phyloP scores from a whole-genome alignment of 371 early-diverging fungal genomes.

The Haplosporangium sp. region DNA sequence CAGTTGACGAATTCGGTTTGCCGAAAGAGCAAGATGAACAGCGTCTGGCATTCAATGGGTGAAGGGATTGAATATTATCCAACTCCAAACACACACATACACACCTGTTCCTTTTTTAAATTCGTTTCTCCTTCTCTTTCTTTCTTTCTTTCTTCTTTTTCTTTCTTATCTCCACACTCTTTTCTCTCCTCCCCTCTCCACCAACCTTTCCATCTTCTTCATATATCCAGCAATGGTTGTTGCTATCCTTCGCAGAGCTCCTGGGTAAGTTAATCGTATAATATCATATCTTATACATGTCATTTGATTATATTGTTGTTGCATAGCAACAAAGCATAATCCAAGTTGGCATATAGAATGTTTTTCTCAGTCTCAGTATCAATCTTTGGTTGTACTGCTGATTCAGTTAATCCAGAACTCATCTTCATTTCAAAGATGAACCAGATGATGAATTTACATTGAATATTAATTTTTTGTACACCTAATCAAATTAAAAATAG shows the following conservation, averaged over 20 bases:
- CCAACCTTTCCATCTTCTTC: background rate
- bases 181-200: slow-evolving; percentile 7
- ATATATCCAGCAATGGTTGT: slow-evolving; percentile 30
- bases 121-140: slow-evolving; percentile 3
- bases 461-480: too few relatives aligned
- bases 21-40: background rate
- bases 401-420: background rate
- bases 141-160: slow-evolving; percentile 1
- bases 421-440: too few relatives aligned
- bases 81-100: background rate
- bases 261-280: slow-evolving; percentile 43
- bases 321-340: background rate
- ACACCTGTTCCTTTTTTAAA: background rate
- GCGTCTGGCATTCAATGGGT: background rate
- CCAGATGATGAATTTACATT: background rate
- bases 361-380: background rate
- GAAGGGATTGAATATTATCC: background rate
- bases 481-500: slow-evolving; percentile 13
- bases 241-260: slow-evolving; percentile 53
- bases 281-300: slow-evolving; percentile 1
- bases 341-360: too few relatives aligned
- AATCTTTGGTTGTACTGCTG: background rate
- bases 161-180: background rate
- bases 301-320: background rate
- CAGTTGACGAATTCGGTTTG: background rate